Conservation (phyloP, 768 basidiomycete genomes). For the Plicaturopsis crispa region DNA sequence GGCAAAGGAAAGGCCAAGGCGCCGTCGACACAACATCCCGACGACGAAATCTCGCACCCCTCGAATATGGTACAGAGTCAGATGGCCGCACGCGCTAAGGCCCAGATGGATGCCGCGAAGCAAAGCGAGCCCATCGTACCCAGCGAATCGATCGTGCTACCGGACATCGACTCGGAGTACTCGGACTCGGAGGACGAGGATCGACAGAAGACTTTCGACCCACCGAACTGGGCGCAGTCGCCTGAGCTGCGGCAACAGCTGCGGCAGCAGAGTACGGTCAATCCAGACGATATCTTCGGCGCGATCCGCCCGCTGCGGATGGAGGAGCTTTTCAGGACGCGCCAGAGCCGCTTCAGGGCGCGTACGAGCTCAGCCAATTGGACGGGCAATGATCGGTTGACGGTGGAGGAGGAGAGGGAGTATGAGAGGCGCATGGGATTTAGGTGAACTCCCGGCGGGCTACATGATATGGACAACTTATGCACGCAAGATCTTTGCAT, state of each 20-base stretch:
- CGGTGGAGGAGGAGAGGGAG: constrained; percentile 74
- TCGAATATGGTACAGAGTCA: constrained; percentile 57
- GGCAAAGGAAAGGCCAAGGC: constrained; percentile 42
- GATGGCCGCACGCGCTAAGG: constrained; percentile 66
- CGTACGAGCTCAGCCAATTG: constrained; percentile 95
- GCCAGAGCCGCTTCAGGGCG: constrained; percentile 77
- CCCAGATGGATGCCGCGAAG: constrained; percentile 54
- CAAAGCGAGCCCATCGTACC: constrained; percentile 33
- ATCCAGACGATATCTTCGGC: constrained; percentile 91
- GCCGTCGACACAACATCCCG: constrained; percentile 22
- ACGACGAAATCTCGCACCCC: constrained; percentile 52
- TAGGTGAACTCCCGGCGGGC: constrained; percentile 27
- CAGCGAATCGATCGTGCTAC: constrained; percentile 83
- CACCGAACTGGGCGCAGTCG: constrained; percentile 88
- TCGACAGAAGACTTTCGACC: constrained; percentile 60
- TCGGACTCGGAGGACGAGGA: constrained; percentile 94
- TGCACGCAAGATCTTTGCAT: too few species aligned
- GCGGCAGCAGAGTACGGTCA: constrained; percentile 75
- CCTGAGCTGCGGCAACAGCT: constrained; percentile 78
- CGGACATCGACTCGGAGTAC: constrained; percentile 95
- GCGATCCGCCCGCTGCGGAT: constrained; percentile 78
- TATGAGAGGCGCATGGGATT: constrained; percentile 93
- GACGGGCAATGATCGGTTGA: constrained; percentile 87
- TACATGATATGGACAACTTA: too few species aligned
- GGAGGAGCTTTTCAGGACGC: constrained; percentile 86